Evolutionary conservation across 495 filamentous ascomycete genomes (phyloP), one percentile per base, ranked within the genome.

Genomic region (Aspergillus baeticus): DNA sequence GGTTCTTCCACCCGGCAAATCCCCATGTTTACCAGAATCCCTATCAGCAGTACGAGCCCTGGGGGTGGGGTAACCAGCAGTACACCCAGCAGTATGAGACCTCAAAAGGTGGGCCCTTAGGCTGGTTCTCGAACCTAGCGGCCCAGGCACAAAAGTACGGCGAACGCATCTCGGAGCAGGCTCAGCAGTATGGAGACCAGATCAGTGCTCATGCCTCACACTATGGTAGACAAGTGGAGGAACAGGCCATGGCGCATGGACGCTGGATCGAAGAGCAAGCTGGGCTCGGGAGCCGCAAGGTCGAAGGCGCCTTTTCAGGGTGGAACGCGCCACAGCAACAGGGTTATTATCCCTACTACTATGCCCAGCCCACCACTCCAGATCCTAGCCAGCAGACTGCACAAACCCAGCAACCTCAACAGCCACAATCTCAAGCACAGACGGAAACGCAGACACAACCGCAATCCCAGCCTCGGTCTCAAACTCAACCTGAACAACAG

Each of bases 251-350:
- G 45, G 68, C 70, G 7, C 74, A 74, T 56, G 69, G 70, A 14
- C 65, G 72, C 10, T 76, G 74, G 73, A 52, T 77, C 10, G 74
- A 77, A 60, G 68, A 74, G 44, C 74, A 78, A 34, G 70, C 74
- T 11, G 44, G 68, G 3, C 51, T 70, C 10, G 55, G 64, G 22
- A 65, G 67, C 6, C 63, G 67, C 5, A 65, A 74, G 59, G 58
- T 61, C 45, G 61, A 65, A 42, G 43, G 35, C 33, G 10, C 42
- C 5, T 66, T 59, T 48, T 51, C 55, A 10, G 63, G 60, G 31
- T 62, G 59, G 63, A 29, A 38, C 7, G 50, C 55, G 22, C 43
- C 57, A 15, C 54, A 37, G 10, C 38, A 51, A n/a, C 59, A 55
- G 36, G 18, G 37, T 23, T 63, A 66, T 38, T 54, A 57, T 21